Conservation (phyloP, 176 grass and related monocot genomes). For the Paspalum vaginatum region DNA sequence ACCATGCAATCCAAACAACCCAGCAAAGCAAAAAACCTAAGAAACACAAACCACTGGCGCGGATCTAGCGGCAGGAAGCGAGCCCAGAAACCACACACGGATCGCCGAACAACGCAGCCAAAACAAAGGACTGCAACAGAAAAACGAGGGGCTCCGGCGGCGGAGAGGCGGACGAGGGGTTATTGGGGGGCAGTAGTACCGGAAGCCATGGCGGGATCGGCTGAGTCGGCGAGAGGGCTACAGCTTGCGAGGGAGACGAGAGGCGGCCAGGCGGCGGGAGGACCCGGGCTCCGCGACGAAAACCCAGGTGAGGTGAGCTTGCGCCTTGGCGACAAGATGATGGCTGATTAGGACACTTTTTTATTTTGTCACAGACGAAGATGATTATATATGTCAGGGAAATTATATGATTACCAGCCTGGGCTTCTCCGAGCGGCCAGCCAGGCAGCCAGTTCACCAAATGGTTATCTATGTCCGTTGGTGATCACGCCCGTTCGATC, state of each 20-base stretch:
- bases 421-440: too few species aligned
- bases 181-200: not conserved
- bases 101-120: not conserved
- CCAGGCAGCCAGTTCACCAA: too few species aligned
- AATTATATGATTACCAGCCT: too few species aligned
- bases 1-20: too few species aligned
- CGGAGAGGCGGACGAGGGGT: too few species aligned
- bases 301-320: conserved; percentile 32
- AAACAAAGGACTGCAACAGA: not conserved
- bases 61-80: conserved; percentile 35
- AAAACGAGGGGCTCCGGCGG: not conserved
- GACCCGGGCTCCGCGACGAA: conserved; percentile 5
- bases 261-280: not conserved
- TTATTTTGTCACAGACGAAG: too few species aligned
- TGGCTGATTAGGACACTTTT: not conserved
- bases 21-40: not conserved
- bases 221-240: not conserved
- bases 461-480: too few species aligned
- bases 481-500: too few species aligned
- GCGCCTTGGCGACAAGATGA: conserved; percentile 40
- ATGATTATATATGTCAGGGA: too few species aligned
- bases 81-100: not conserved
- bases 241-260: not conserved
- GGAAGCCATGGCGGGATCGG: conserved; percentile 46
- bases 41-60: not conserved